Evolutionary conservation across 2,329 filamentous ascomycete species (phyloP).

Genomic region (Alternaria postmessia): DNA sequence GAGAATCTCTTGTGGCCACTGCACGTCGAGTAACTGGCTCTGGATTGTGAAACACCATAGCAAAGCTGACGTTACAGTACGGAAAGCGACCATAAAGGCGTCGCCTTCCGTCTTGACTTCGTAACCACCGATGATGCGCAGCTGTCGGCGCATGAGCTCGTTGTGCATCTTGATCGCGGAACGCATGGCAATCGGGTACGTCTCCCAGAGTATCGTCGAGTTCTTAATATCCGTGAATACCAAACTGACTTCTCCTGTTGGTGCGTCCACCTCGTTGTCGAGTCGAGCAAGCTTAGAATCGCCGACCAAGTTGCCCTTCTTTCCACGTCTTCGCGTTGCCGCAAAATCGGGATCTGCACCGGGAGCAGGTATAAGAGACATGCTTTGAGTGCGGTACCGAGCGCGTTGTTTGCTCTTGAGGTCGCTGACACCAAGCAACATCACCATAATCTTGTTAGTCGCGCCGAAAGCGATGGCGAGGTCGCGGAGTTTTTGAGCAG

Average conservation of each 20-base stretch:
- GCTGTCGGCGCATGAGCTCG: conserved; percentile 90
- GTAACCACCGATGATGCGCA: conserved; percentile 93
- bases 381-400: conserved; percentile 78
- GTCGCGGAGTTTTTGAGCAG: conserved; percentile 92
- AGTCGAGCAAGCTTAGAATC: conserved; percentile 88
- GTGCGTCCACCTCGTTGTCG: conserved; percentile 89
- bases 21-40: conserved; percentile 82
- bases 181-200: conserved; percentile 92
- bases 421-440: conserved; percentile 94
- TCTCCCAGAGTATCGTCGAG: conserved; percentile 95
- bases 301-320: conserved; percentile 67
- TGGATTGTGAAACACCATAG: conserved; percentile 98
- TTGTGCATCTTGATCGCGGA: conserved; percentile 98
- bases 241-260: conserved; percentile 87
- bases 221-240: conserved; percentile 99
- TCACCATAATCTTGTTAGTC: conserved; percentile 96
- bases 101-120: conserved; percentile 99
- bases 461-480: conserved; percentile 95
- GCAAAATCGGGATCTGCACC: conserved; percentile 76
- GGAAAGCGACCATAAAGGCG: conserved; percentile 99
- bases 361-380: conserved; percentile 79
- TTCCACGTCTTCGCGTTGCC: conserved; percentile 66
- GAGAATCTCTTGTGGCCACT: conserved; percentile 93
- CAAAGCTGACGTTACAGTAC: conserved; percentile 90
- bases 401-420: conserved; percentile 85